Percentiles rank a stretch among this genome's conserved stretches.
Evolutionary conservation across 2,329 filamentous ascomycete genomes (phyloP).

Genomic region (Fusarium heterosporum): DNA sequence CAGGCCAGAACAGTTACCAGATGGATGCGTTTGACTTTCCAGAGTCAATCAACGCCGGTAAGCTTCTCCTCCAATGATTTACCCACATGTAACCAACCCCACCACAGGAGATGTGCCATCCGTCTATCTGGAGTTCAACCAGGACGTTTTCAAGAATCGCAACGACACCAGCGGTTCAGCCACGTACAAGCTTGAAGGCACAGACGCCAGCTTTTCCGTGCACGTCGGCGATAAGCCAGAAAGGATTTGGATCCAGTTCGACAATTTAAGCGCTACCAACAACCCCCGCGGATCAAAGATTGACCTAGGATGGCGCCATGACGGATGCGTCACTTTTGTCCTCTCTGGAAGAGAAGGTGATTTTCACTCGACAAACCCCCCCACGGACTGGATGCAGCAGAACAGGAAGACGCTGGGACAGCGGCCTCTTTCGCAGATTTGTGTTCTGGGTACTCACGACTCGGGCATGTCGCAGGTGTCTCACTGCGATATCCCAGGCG

Average conservation of each 20-base stretch:
- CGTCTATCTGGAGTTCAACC: conserved; percentile 6
- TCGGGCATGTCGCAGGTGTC: conserved; percentile 15
- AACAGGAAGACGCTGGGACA: not conserved
- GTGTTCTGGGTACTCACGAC: conserved; percentile 9
- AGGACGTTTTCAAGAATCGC: not conserved
- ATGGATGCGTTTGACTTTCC: conserved; percentile 18
- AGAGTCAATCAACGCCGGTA: conserved; percentile 11
- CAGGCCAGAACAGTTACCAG: conserved; percentile 8
- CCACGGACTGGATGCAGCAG: conserved; percentile 20
- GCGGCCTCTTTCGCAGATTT: conserved; percentile 11
- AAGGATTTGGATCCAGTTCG: conserved; percentile 10
- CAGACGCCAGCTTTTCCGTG: conserved; percentile 6
- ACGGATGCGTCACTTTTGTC: conserved; percentile 10
- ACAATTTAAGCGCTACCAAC: not conserved
- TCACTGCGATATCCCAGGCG: not conserved
- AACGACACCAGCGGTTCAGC: conserved; percentile 8
- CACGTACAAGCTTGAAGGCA: conserved; percentile 5
- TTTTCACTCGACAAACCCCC: conserved; percentile 10
- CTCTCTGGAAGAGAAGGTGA: conserved; percentile 1
- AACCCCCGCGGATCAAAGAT: conserved; percentile 12
- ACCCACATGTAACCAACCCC: rapidly evolving
- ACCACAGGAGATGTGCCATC: not conserved
- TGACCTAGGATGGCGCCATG: conserved; percentile 11
- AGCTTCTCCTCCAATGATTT: not conserved
- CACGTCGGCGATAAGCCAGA: conserved; percentile 20